Evolutionary conservation across 2,329 filamentous ascomycete species (phyloP).

Genomic region (Cladophialophora psammophila): DNA sequence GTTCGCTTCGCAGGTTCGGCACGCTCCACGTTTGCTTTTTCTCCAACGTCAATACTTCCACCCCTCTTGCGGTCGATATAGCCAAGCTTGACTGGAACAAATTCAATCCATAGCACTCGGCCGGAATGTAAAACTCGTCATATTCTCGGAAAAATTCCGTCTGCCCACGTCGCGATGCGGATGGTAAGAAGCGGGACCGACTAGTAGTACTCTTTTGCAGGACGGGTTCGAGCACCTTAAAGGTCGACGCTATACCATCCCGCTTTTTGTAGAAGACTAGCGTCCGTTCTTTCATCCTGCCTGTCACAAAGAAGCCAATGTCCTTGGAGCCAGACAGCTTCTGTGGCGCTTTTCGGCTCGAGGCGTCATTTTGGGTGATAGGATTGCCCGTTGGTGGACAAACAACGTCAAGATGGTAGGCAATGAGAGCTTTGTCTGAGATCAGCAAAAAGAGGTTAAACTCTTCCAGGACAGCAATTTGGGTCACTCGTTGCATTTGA

Average conservation of each 20-base stretch:
- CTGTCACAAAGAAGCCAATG: constrained; percentile 94
- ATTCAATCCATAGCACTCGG: constrained; percentile 93
- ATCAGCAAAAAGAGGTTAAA: constrained; percentile 93
- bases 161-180: constrained; percentile 68
- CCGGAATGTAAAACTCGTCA: constrained; percentile 97
- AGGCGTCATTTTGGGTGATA: constrained; percentile 73
- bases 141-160: constrained; percentile 98
- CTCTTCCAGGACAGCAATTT: constrained; percentile 93
- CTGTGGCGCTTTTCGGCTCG: constrained; percentile 83
- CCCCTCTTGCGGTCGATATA: constrained; percentile 87
- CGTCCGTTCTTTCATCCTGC: constrained; percentile 94
- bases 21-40: constrained; percentile 97
- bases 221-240: constrained; percentile 94
- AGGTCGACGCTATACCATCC: constrained; percentile 88
- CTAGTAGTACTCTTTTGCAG: constrained; percentile 91
- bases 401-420: constrained; percentile 90
- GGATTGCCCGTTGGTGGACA: constrained; percentile 63
- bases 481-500: constrained; percentile 77
- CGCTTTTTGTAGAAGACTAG: constrained; percentile 97
- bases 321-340: constrained; percentile 86
- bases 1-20: constrained; percentile 74
- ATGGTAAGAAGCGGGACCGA: constrained; percentile 70
- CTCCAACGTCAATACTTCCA: constrained; percentile 95
- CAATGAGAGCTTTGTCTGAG: constrained; percentile 87
- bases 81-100: constrained; percentile 95